These are phyloP conservation scores for Fraxinus cuspidata DNA, from an alignment of 257 asterid species.

Conservation along the genomic window DNA sequence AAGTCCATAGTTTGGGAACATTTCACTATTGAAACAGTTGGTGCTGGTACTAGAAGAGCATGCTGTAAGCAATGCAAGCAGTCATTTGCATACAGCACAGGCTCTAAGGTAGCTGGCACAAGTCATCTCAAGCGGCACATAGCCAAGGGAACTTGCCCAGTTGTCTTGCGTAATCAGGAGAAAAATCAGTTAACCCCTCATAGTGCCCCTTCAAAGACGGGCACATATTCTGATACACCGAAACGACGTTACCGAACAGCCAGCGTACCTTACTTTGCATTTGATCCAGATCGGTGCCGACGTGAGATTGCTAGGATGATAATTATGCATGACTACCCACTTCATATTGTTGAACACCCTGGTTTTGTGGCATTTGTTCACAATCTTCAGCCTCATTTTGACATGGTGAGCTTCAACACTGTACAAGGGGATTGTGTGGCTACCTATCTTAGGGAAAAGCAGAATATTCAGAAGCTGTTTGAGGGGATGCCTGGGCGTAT, in stretches of 20 bases:
- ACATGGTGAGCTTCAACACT: constrained; percentile 89
- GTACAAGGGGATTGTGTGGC: constrained; percentile 96
- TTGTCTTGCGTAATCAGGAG: constrained; percentile 66
- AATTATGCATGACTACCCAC: constrained; percentile 93
- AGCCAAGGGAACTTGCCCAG: constrained; percentile 89
- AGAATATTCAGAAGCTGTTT: constrained; percentile 66
- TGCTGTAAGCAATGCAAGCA: constrained; percentile 97
- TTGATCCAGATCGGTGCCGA: constrained; percentile 84
- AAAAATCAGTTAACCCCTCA: constrained; percentile 48
- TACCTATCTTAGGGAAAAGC: constrained; percentile 78
- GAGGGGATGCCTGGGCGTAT: constrained; percentile 83
- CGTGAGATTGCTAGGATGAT: constrained; percentile 90
- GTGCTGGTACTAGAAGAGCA: constrained; percentile 80
- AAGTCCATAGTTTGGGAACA: constrained; percentile 97
- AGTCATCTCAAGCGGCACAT: constrained; percentile 99
- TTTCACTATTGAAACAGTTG: constrained; percentile 80
- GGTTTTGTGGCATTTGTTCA: constrained; percentile 87
- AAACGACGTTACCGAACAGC: constrained; percentile 72
- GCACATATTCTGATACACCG: constrained; percentile 55
- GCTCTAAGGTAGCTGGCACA: constrained; percentile 93
- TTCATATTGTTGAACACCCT: constrained; percentile 94
- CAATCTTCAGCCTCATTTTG: constrained; percentile 88
- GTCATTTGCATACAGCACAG: constrained; percentile 95
- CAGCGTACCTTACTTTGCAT: constrained; percentile 51
- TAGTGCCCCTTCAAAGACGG: constrained; percentile 73